Conservation (phyloP, 176 grass and related monocot genomes). For the Carex myosuroides region DNA sequence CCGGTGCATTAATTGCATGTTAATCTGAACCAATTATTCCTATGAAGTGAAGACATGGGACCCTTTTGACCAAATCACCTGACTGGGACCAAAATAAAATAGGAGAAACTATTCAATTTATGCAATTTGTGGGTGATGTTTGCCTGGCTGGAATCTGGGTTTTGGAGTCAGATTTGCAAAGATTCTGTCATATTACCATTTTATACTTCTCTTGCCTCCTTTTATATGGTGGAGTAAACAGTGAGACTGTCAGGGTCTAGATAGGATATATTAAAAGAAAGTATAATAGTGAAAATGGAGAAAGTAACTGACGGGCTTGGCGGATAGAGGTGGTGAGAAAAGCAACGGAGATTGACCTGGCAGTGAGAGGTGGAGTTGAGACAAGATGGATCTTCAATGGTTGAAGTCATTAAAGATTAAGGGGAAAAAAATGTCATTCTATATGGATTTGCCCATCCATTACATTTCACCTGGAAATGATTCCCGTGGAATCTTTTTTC, state of each 20-base stretch:
- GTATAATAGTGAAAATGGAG: not conserved
- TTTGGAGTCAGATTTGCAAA: not conserved
- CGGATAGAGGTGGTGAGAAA: not conserved
- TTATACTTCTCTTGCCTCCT: not conserved
- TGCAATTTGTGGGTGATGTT: not conserved
- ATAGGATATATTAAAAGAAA: not conserved
- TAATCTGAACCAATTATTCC: slow-evolving; percentile 1
- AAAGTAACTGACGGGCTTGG: not conserved
- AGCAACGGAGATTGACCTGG: not conserved
- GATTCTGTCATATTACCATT: not conserved
- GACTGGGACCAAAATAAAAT: not conserved
- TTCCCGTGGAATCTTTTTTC: not conserved
- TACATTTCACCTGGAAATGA: not conserved
- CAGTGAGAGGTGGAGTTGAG: not conserved
- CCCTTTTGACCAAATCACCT: not conserved
- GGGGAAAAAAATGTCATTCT: not conserved
- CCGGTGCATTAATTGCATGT: not conserved
- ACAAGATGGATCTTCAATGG: not conserved
- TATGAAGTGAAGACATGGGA: not conserved
- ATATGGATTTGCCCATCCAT: not conserved
- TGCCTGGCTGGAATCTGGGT: not conserved
- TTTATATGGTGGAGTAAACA: not conserved
- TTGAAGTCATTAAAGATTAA: not conserved
- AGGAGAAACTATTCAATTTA: not conserved
- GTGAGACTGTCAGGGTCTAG: not conserved